phyloP scores from a whole-genome alignment of 371 early-diverging fungal species.

The Mucor mucedo region DNA sequence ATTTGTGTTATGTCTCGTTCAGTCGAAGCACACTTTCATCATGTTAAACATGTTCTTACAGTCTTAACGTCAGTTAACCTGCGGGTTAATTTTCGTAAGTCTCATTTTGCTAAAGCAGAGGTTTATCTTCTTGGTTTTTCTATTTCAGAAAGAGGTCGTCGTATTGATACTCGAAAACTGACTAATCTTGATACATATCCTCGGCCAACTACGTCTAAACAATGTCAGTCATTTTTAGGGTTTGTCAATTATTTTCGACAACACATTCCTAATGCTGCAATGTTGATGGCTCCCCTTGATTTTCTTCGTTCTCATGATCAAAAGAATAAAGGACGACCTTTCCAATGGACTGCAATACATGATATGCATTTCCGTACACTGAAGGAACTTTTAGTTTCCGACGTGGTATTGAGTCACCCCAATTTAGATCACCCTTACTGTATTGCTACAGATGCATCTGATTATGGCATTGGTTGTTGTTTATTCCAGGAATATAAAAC shows the following conservation, averaged over 20 bases:
- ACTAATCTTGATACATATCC: too few relatives aligned
- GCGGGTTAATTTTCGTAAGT: too few relatives aligned
- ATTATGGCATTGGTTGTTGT: slow-evolving; percentile 42
- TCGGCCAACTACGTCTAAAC: too few relatives aligned
- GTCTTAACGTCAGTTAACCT: slow-evolving; percentile 17
- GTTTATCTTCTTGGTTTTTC: too few relatives aligned
- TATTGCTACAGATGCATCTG: too few relatives aligned
- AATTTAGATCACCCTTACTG: slow-evolving; percentile 27
- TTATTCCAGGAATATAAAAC: slow-evolving; percentile 28
- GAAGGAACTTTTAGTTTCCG: too few relatives aligned
- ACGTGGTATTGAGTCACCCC: slow-evolving; percentile 22
- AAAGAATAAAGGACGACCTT: neutral
- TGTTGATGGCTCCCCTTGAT: slow-evolving; percentile 27
- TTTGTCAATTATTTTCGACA: too few relatives aligned
- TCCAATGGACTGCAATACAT: slow-evolving; percentile 19
- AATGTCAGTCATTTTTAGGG: too few relatives aligned
- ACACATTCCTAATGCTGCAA: slow-evolving; percentile 17
- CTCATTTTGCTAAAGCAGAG: too few relatives aligned
- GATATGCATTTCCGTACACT: slow-evolving; percentile 7
- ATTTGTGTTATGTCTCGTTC: neutral
- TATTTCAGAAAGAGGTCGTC: too few relatives aligned
- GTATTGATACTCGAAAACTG: too few relatives aligned
- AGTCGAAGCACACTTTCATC: slow-evolving; percentile 14
- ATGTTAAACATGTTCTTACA: slow-evolving; percentile 18
- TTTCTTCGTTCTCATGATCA: slow-evolving; percentile 14